These are phyloP conservation scores for Haematococcus lacustris DNA, from an alignment of 139 green algal genomes.

Conservation along the genomic window DNA sequence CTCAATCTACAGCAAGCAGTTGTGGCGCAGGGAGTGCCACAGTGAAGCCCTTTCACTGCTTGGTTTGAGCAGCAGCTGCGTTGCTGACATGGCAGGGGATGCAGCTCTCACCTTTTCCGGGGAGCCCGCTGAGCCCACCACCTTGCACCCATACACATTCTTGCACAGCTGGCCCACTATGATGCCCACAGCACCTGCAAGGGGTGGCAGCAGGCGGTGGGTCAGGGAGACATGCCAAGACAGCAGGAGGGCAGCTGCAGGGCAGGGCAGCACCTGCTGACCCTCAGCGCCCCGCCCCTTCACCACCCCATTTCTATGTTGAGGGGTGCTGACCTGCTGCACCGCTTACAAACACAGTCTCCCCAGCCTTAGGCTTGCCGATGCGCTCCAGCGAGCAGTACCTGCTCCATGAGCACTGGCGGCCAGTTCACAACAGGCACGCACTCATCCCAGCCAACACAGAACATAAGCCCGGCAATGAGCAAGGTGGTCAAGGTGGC, in stretches of 20 bases:
- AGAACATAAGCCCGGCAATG: not conserved
- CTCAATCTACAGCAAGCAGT: conserved; percentile 12
- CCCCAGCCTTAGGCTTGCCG: conserved; percentile 23
- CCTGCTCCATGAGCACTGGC: conserved; percentile 2
- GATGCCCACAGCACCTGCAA: conserved; percentile 31
- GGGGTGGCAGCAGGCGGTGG: no score
- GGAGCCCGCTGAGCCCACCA: conserved; percentile 37
- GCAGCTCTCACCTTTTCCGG: conserved; percentile 39
- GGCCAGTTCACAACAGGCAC: not conserved
- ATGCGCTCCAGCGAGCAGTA: conserved; percentile 19
- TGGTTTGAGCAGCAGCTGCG: not conserved
- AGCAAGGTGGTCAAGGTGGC: conserved; percentile 18
- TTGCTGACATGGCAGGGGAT: no score
- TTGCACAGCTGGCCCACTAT: conserved; percentile 45
- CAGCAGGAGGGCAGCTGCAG: no score
- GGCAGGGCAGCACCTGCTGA: not conserved
- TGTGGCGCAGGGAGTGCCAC: no score
- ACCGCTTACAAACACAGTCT: conserved; percentile 19
- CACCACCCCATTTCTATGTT: no score
- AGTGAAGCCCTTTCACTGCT: not conserved
- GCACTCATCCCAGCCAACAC: no score
- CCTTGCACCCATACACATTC: conserved; percentile 29
- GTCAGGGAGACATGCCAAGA: conserved; percentile 8
- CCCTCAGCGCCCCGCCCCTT: no score
- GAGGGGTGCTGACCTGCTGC: no score